phyloP scores from a whole-genome alignment of 2,329 filamentous ascomycete species.

The Zasmidium angulare region DNA sequence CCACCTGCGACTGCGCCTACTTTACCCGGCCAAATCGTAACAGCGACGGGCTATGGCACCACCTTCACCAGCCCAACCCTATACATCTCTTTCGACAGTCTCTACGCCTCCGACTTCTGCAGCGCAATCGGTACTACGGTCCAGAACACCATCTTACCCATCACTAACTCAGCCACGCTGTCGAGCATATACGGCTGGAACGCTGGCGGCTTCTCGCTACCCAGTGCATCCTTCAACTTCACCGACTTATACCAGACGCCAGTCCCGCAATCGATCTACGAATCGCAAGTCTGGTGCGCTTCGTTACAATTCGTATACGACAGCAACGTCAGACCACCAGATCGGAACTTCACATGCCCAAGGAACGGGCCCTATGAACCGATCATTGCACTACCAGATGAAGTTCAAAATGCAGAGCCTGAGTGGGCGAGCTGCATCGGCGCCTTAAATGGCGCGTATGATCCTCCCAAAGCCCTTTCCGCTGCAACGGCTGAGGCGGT shows the following conservation, averaged over 20 bases:
- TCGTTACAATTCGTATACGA: neutral
- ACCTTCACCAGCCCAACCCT: constrained; percentile 24
- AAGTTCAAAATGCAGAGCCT: constrained; percentile 12
- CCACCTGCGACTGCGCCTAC: constrained; percentile 15
- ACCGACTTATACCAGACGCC: constrained; percentile 17
- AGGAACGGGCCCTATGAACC: constrained; percentile 8
- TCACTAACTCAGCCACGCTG: constrained; percentile 14
- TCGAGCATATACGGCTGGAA: constrained; percentile 15
- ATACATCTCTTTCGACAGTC: constrained; percentile 24
- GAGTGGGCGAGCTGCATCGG: constrained; percentile 15
- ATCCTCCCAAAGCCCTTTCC: constrained; percentile 10
- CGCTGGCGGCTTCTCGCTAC: neutral
- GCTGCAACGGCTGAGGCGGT: too few species aligned
- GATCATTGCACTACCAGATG: constrained; percentile 11
- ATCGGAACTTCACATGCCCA: constrained; percentile 1
- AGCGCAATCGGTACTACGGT: constrained; percentile 13
- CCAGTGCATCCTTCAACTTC: constrained; percentile 16
- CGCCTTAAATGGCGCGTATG: constrained; percentile 14
- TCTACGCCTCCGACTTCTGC: constrained; percentile 26
- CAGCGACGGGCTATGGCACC: constrained; percentile 11
- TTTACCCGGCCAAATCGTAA: constrained; percentile 8
- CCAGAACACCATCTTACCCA: constrained; percentile 20
- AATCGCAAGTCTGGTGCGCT: constrained; percentile 13
- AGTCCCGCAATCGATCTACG: constrained; percentile 17
- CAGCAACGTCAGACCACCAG: too few species aligned